Conservation (phyloP, 306 rosid species). For the Cyclanthera cordifolia region DNA sequence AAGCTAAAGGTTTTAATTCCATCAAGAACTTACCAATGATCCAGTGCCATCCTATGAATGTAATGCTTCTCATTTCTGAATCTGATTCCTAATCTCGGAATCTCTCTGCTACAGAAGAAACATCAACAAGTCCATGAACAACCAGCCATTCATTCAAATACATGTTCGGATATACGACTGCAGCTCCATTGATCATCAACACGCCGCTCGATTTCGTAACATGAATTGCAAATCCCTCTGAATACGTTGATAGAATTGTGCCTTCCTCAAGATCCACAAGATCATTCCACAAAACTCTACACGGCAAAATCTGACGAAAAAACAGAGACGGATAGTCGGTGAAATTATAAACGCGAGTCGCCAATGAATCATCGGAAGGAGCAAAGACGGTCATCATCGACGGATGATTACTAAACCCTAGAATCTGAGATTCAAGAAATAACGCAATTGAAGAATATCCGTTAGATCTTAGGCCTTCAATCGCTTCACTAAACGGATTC, state of each 20-base stretch:
- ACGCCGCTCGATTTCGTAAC: conserved; percentile 33
- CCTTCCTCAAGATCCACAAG: conserved; percentile 33
- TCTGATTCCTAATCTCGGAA: neutral
- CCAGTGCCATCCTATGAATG: neutral
- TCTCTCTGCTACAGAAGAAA: conserved; percentile 13
- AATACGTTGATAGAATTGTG: conserved; percentile 34
- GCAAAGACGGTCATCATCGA: conserved; percentile 54
- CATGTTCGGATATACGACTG: conserved; percentile 40
- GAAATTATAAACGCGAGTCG: conserved; percentile 21
- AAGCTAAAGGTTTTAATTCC: neutral
- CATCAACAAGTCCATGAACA: conserved; percentile 59
- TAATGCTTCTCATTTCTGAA: conserved; percentile 5
- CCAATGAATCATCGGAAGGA: conserved; percentile 41
- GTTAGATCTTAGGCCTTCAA: conserved; percentile 22
- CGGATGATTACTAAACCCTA: conserved; percentile 22
- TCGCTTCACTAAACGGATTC: conserved; percentile 33
- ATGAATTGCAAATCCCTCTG: conserved; percentile 40
- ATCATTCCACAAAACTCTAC: conserved; percentile 55
- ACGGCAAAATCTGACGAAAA: conserved; percentile 61
- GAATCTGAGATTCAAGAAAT: conserved; percentile 51
- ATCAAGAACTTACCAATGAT: conserved; percentile 1
- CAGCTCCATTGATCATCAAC: conserved; percentile 45
- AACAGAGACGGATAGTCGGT: conserved; percentile 35
- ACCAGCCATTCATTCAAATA: conserved; percentile 37
- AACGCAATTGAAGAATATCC: conserved; percentile 51